phyloP scores from a whole-genome alignment of 768 basidiomycete genomes.

The Peribolospora kevripleyi region DNA sequence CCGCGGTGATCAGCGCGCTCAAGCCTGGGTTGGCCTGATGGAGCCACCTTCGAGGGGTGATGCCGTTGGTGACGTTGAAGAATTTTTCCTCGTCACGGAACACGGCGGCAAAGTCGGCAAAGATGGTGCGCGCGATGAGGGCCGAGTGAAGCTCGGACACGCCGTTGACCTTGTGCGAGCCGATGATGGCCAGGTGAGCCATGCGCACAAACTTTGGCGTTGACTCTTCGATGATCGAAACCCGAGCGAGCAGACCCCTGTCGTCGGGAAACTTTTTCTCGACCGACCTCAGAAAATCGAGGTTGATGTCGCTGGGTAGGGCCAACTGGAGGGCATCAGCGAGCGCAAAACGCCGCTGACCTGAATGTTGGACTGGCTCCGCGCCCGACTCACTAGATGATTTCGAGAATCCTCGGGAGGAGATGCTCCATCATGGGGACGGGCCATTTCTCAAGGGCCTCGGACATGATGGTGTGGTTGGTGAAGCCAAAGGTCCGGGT shows the following conservation, averaged over 20 bases:
- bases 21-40: constrained; percentile 72
- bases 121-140: constrained; percentile 28
- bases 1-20: constrained; percentile 56
- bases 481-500: constrained; percentile 87
- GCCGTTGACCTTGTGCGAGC: constrained; percentile 68
- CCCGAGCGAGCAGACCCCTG: constrained; percentile 38
- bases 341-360: constrained; percentile 6
- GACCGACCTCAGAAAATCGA: constrained; percentile 34
- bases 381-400: constrained; percentile 35
- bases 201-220: constrained; percentile 27
- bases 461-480: constrained; percentile 32
- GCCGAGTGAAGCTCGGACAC: constrained; percentile 91
- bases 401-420: constrained; percentile 48
- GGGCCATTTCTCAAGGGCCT: constrained; percentile 45
- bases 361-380: constrained; percentile 1
- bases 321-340: not conserved
- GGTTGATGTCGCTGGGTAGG: constrained; percentile 2
- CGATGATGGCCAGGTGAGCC: constrained; percentile 78
- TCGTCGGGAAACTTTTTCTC: constrained; percentile 78
- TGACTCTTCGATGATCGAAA: constrained; percentile 71
- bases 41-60: constrained; percentile 82
- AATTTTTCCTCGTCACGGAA: constrained; percentile 55
- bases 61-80: constrained; percentile 78
- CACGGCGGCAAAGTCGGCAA: constrained; percentile 65
- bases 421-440: constrained; percentile 38